phyloP scores from a whole-genome alignment of 805 yeast species.

The Barnettozyma salicaria region DNA sequence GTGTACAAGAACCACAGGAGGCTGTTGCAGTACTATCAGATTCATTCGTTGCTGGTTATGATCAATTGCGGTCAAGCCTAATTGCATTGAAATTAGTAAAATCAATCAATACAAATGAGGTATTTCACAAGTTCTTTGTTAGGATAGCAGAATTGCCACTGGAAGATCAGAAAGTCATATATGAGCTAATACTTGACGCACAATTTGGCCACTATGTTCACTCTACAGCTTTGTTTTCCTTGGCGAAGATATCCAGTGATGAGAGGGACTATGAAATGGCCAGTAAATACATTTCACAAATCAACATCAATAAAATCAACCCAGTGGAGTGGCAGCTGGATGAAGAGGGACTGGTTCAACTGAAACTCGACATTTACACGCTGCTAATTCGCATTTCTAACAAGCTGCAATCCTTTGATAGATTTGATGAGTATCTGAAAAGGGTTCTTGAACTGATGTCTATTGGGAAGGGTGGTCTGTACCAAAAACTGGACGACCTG shows the following conservation, averaged over 20 bases:
- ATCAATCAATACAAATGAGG: constrained; percentile 7
- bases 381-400: constrained; percentile 1
- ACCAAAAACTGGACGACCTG: background rate
- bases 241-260: background rate
- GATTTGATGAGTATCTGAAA: constrained; percentile 9
- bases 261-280: constrained; percentile 1
- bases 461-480: background rate
- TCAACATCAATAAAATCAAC: constrained; percentile 9
- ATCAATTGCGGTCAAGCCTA: constrained; percentile 4
- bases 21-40: constrained; percentile 1
- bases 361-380: constrained; percentile 6
- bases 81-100: constrained; percentile 9
- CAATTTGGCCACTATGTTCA: constrained; percentile 7
- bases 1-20: background rate
- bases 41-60: no score
- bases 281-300: constrained; percentile 2
- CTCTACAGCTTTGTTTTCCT: constrained; percentile 1
- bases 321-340: constrained; percentile 11
- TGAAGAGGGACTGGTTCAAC: background rate
- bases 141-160: background rate
- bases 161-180: background rate
- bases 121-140: constrained; percentile 4
- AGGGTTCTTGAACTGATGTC: constrained; percentile 6
- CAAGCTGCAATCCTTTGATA: constrained; percentile 1
- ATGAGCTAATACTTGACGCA: constrained; percentile 3